These are phyloP conservation scores for Ophiosphaerella korrae DNA, from an alignment of 2,329 filamentous ascomycete species.

Conservation along the genomic window DNA sequence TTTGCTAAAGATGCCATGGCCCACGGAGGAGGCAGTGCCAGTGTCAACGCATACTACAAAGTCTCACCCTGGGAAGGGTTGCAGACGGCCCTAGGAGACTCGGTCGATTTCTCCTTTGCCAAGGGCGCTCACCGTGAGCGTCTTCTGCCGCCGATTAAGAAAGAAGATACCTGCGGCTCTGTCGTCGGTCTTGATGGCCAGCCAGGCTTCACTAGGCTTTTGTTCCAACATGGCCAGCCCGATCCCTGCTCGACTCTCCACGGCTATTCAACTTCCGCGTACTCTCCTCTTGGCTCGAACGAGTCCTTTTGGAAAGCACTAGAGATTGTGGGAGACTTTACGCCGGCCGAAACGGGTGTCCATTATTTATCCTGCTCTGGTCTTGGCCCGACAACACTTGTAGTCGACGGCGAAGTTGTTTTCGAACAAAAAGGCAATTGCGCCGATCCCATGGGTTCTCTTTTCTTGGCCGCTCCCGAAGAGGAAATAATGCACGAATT, in stretches of 20 bases:
- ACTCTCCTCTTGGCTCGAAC: background rate
- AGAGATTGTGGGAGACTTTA: background rate
- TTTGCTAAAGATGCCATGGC: background rate
- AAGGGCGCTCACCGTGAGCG: constrained; percentile 1
- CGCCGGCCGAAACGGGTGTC: background rate
- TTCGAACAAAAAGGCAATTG: background rate
- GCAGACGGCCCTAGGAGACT: constrained; percentile 35
- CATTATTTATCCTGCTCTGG: background rate
- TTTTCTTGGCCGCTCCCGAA: background rate
- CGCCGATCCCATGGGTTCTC: background rate
- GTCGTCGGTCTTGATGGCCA: background rate
- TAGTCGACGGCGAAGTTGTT: background rate
- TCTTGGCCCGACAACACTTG: background rate
- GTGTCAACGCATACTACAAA: background rate
- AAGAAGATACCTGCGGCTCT: constrained; percentile 4
- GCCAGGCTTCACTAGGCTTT: background rate
- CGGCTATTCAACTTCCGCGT: background rate
- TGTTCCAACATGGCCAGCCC: background rate
- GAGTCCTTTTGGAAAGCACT: background rate
- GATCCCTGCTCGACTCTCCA: background rate
- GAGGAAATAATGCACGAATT: background rate
- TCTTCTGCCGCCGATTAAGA: constrained; percentile 55
- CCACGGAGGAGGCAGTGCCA: constrained; percentile 3
- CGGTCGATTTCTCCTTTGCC: constrained; percentile 39
- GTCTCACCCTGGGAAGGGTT: constrained; percentile 3